phyloP scores from a whole-genome alignment of 768 basidiomycete genomes.

The Pleurotus sapidus region DNA sequence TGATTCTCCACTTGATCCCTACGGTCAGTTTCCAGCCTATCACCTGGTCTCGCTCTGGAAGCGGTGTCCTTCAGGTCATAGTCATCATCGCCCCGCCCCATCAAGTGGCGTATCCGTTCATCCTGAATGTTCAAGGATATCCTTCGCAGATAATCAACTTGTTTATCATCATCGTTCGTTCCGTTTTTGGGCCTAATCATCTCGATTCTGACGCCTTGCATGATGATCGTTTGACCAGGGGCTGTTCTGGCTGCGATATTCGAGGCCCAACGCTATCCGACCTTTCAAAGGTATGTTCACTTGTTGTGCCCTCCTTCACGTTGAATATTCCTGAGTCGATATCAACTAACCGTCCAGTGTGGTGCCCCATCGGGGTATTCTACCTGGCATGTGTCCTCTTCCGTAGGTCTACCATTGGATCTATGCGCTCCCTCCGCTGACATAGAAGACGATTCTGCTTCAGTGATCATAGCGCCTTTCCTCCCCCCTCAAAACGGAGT shows the following conservation, averaged over 20 bases:
- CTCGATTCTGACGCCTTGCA: neutral
- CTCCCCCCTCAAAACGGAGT: constrained; percentile 49
- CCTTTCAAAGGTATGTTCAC: constrained; percentile 49
- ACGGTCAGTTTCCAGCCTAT: constrained; percentile 25
- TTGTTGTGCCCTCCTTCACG: neutral
- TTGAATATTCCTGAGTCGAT: neutral
- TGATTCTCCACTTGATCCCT: constrained; percentile 53
- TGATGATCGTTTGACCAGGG: constrained; percentile 27
- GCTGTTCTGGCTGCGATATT: constrained; percentile 55
- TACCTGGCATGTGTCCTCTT: constrained; percentile 50
- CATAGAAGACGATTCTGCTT: neutral
- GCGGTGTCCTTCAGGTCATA: constrained; percentile 19
- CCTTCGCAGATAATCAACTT: constrained; percentile 55
- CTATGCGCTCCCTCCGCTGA: no score
- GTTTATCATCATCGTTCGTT: constrained; percentile 50
- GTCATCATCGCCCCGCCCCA: constrained; percentile 55
- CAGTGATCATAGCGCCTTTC: constrained; percentile 57
- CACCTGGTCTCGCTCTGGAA: no score
- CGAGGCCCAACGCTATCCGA: constrained; percentile 38
- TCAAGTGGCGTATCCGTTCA: constrained; percentile 55
- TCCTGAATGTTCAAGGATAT: constrained; percentile 54
- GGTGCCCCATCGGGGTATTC: constrained; percentile 53
- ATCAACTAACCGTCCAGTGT: constrained; percentile 32
- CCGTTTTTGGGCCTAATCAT: neutral
- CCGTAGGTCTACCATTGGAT: constrained; percentile 30